Evolutionary conservation across 257 asterid species (phyloP), one percentile per base, ranked within the genome.

Genomic region (Parsonsia alboflavescens): DNA sequence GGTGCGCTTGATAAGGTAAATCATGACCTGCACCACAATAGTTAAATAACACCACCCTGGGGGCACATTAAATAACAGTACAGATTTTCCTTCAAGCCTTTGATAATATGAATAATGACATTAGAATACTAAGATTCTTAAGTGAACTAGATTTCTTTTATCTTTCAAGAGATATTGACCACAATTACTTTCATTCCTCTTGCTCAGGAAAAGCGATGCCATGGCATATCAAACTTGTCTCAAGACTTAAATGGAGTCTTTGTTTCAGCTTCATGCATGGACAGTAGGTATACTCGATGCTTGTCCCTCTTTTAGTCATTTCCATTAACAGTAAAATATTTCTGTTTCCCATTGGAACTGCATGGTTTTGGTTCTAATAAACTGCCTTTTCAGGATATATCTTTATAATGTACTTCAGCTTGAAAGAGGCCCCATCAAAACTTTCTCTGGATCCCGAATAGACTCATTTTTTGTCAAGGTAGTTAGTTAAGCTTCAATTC

Each of bases 391-490:
- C 96, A 95, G 99, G 76, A 86, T 95, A 76, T 95, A 92, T 84
- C 83, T 92, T 11, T 95, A 89, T 54, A 90, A 88, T 78, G 84
- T 92, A 73, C 97, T 95, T 70, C 89, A 90, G 82, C 96, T 91
- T 42, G 97, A 90, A 39, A 85, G 81, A 74, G 98, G 98, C 12
- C 93, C 98, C 0, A 80, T 82, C 26, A 87, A 85, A 77, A 80
- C 87, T 15, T 95, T 92, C 76, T 79, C 86, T 16, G 97, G 98
- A 68, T 87, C 89, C 74, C 87, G 82, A 75, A 95, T 80, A 12
- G 94, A 83, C 54, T 90, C 98, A 13, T 95, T 92, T 84, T 94
- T 90, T 61, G 97, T 94, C n/a, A 92, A 94, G 97, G 99, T 90
- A 86, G 81, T 41, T 73, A 57, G 36, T 66, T 70, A 5, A 3